A percentile compares a stretch with the other conserved stretches of the same genome.
phyloP scores from a whole-genome alignment of 106 monocot genomes.

The Acanthochlamys bracteata region DNA sequence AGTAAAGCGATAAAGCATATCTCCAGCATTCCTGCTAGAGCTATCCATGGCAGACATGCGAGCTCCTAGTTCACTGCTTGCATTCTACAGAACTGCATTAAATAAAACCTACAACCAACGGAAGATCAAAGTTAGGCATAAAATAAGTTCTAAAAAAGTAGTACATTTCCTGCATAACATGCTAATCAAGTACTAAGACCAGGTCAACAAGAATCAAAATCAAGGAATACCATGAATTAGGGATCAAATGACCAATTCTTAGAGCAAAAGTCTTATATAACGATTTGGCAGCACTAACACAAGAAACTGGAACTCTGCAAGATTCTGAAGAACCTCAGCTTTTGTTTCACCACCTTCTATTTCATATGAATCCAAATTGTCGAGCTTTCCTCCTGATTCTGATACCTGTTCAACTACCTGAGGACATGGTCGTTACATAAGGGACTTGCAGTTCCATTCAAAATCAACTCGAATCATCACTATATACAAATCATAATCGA shows the following conservation, averaged over 20 bases:
- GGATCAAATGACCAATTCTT: not conserved
- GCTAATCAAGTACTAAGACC: not conserved
- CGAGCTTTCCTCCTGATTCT: conserved; percentile 76
- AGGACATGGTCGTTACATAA: conserved; percentile 2
- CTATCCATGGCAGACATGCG: conserved; percentile 99
- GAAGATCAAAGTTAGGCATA: not conserved
- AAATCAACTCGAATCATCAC: not conserved
- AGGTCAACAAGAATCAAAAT: not conserved
- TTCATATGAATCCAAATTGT: conserved; percentile 81
- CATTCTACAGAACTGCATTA: conserved; percentile 83
- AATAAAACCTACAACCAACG: conserved; percentile 49
- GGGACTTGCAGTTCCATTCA: not conserved
- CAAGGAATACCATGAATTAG: not conserved
- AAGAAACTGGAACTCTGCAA: conserved; percentile 92
- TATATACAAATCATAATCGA: not conserved
- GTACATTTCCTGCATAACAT: not conserved
- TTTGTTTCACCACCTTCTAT: conserved; percentile 95
- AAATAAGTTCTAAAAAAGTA: not conserved
- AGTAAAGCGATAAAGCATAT: conserved; percentile 94
- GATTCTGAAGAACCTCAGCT: conserved; percentile 93
- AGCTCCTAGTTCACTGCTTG: conserved; percentile 93
- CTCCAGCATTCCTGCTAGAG: conserved; percentile 96
- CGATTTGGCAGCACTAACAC: conserved; percentile 28
- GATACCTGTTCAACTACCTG: conserved; percentile 72
- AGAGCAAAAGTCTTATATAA: not conserved